Base-by-base conservation (phyloP, 1,284 basidiomycete genomes). In the Puccinia hordei region DNA sequence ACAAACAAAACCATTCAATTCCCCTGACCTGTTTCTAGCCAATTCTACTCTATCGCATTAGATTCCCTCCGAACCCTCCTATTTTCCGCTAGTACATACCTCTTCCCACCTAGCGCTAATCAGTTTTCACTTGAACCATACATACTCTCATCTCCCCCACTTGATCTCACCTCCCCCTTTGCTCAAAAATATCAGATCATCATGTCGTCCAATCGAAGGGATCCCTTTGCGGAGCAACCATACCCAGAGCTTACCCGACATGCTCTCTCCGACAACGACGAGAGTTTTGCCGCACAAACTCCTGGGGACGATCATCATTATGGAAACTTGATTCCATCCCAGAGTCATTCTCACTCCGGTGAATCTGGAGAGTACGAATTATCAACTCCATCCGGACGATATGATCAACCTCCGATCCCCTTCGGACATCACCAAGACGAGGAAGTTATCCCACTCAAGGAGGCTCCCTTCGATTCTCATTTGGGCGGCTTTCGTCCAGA, bases 401-500 rank as follows among this genome's bases (percentile, higher is more conserved):
- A 49, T 33, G 73, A 75, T 22, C 38, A 41, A 19, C 9, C 57
- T 8, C 44, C 57, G 12, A 30, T 46, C 8, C 15, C 49, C 53
- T 73, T 59, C 35, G 19, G 30, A 19, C 30, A 44, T 41, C 33
- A 41, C 15, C 24, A 61, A 12, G 59, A 75, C 19, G 57, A 61
- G 9, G 73, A 75, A 51, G 73, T 24, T 9, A 44, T 65, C 44
- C 73, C 73, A 17, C 61, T 75, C 41, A 75, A 75, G 27, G 73
- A 61, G 35, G 57, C 38, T 10, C 22, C 57, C 15, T 75, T 46
- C 73, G 59, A 63, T 63, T 59, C 71, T 38, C 51, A 55, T 19
- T 22, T 75, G 35, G 72, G 72, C 44, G 73, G 73, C 30, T 75
- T 75, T 44, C 73, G 73, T 27, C 59, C 59, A n/a, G 73, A 75